A percentile compares a stretch with the other conserved stretches of the same genome.
These are phyloP conservation scores for Guillardia theta DNA, from an alignment of 78 protist genomes.

Conservation along the genomic window DNA sequence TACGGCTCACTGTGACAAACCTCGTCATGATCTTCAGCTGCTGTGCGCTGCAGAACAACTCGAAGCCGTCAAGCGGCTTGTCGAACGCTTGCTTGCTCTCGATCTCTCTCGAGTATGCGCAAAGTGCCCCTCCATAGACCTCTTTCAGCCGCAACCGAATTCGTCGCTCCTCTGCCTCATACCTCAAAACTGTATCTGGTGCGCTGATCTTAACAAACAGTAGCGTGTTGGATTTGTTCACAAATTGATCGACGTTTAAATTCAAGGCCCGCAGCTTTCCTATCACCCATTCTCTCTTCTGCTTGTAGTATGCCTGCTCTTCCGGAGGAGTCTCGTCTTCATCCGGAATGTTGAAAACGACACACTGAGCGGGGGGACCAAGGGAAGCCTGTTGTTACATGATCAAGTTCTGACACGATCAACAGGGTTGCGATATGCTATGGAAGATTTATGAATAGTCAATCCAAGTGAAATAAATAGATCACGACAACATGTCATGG, in stretches of 20 bases:
- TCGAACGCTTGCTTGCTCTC: not conserved
- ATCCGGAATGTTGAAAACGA: not conserved
- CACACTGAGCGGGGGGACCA: constrained; percentile 21
- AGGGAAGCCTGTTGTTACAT: not conserved
- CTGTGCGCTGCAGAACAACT: not conserved
- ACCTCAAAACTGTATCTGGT: not conserved
- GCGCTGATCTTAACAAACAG: not conserved
- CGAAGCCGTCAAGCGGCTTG: not conserved
- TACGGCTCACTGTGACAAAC: not conserved
- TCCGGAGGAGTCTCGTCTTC: not conserved
- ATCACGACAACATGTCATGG: not conserved
- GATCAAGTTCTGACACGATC: no score
- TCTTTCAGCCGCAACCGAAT: not conserved
- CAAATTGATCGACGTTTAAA: not conserved
- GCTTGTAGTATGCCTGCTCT: not conserved
- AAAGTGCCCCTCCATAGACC: not conserved
- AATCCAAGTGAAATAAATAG: not conserved
- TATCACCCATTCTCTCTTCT: not conserved
- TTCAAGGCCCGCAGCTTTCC: not conserved
- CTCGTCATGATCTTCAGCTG: not conserved
- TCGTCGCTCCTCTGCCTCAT: not conserved
- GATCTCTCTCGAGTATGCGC: not conserved
- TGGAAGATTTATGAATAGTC: no score
- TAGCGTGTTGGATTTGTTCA: not conserved
- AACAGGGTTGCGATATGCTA: no score